Percentiles rank a stretch among this genome's conserved stretches.
phyloP scores from a whole-genome alignment of 176 grass and related monocot species.

The Oryza punctata region DNA sequence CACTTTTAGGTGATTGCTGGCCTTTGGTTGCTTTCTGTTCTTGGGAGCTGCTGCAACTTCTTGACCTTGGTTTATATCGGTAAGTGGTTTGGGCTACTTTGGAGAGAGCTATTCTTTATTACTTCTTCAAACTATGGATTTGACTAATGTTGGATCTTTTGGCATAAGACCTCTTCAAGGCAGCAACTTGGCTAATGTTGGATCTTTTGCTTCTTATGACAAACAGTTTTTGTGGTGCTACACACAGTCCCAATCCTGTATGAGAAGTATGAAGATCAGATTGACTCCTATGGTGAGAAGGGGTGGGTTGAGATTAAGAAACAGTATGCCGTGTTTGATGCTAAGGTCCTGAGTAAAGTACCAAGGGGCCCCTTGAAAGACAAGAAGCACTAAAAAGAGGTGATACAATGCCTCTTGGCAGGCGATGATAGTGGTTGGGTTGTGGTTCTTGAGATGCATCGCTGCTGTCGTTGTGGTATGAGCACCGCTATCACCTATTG shows the following conservation, averaged over 20 bases:
- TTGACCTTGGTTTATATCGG: conserved; percentile 90
- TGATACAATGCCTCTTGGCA: background rate
- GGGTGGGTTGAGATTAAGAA: conserved; percentile 76
- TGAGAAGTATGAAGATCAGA: conserved; percentile 88
- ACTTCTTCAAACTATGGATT: background rate
- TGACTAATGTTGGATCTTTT: conserved; percentile 1
- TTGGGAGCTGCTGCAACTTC: conserved; percentile 82
- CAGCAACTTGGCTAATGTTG: conserved; percentile 8
- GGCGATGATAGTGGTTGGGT: conserved; percentile 38
- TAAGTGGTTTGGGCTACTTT: conserved; percentile 42
- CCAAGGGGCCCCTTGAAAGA: conserved; percentile 71
- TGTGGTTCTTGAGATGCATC: conserved; percentile 25
- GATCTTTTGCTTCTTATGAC: conserved; percentile 4
- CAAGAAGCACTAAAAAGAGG: conserved; percentile 74
- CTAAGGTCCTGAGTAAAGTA: conserved; percentile 88
- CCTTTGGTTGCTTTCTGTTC: conserved; percentile 80
- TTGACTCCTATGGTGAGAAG: conserved; percentile 82
- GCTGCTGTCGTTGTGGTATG: conserved; percentile 7
- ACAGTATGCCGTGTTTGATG: conserved; percentile 70
- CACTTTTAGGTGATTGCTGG: conserved; percentile 72
- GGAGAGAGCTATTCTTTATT: background rate
- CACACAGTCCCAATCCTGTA: conserved; percentile 89
- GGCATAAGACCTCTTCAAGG: background rate
- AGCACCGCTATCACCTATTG: conserved; percentile 27
- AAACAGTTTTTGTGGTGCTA: conserved; percentile 74